phyloP scores from a whole-genome alignment of 805 yeast genomes.

The Metschnikowia amazonensis region DNA sequence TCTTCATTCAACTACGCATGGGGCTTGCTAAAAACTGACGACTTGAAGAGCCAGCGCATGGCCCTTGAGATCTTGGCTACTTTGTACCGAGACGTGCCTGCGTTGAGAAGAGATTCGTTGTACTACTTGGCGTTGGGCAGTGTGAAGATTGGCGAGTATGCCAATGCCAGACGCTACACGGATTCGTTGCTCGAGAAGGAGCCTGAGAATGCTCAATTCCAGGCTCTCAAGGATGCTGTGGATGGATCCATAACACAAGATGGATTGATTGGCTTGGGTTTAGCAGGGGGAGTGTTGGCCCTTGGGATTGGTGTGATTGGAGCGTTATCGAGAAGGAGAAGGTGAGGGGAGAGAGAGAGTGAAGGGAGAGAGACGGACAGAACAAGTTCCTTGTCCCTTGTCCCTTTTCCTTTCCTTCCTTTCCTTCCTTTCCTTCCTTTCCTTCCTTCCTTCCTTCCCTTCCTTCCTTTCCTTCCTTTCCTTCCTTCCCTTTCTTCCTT shows the following conservation, averaged over 20 bases:
- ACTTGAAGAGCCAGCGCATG: slow-evolving; percentile 60
- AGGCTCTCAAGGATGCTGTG: slow-evolving; percentile 65
- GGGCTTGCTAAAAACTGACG: slow-evolving; percentile 80
- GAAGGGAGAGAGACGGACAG: neutral
- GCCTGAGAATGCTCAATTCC: slow-evolving; percentile 80
- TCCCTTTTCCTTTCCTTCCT: too few relatives aligned
- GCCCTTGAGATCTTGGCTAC: slow-evolving; percentile 76
- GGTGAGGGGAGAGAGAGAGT: neutral
- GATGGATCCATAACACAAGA: slow-evolving; percentile 84
- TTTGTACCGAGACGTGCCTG: slow-evolving; percentile 70
- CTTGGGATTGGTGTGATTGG: slow-evolving; percentile 66
- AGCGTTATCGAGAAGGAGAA: slow-evolving; percentile 21
- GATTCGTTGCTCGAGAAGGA: slow-evolving; percentile 75
- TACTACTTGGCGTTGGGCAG: slow-evolving; percentile 87
- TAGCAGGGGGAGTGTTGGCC: slow-evolving; percentile 83
- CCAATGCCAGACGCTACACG: slow-evolving; percentile 80
- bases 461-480: too few relatives aligned
- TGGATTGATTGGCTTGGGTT: slow-evolving; percentile 83
- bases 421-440: too few relatives aligned
- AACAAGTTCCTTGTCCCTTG: too few relatives aligned
- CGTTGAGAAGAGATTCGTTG: slow-evolving; percentile 82
- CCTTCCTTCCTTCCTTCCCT: too few relatives aligned
- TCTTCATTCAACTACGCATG: slow-evolving; percentile 93
- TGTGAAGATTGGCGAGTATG: slow-evolving; percentile 81
- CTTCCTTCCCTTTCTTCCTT: too few relatives aligned